These are phyloP conservation scores for Nyctanthes arbortristis DNA, from an alignment of 257 asterid genomes.

Conservation along the genomic window DNA sequence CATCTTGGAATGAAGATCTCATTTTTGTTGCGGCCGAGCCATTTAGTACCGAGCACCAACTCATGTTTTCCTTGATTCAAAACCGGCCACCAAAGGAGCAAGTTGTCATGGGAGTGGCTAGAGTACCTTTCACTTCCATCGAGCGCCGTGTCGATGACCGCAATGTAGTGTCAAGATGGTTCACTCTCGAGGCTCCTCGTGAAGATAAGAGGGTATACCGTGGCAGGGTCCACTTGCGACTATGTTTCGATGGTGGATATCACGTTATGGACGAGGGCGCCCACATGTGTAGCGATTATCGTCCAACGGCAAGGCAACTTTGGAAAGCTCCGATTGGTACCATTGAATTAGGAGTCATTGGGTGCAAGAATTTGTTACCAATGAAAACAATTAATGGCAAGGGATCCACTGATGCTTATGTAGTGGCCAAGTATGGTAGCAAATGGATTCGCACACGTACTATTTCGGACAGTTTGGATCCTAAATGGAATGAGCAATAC, in stretches of 20 bases:
- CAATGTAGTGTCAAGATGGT: constrained; percentile 75
- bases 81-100: constrained; percentile 53
- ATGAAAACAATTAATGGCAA: constrained; percentile 67
- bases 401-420: constrained; percentile 81
- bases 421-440: constrained; percentile 78
- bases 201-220: constrained; percentile 53
- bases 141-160: constrained; percentile 87
- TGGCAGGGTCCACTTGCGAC: constrained; percentile 71
- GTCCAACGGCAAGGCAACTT: constrained; percentile 84
- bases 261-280: constrained; percentile 91
- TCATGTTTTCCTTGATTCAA: constrained; percentile 48
- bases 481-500: constrained; percentile 91
- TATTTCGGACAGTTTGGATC: constrained; percentile 64
- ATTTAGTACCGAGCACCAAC: constrained; percentile 53
- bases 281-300: constrained; percentile 77
- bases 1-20: constrained; percentile 79
- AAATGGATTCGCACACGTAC: constrained; percentile 92
- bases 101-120: constrained; percentile 51
- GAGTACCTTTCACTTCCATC: constrained; percentile 54
- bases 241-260: constrained; percentile 90
- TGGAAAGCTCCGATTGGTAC: constrained; percentile 78
- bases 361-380: constrained; percentile 73
- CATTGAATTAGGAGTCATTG: constrained; percentile 72
- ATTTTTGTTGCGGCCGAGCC: constrained; percentile 85
- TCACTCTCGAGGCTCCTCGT: constrained; percentile 65